Conservation (phyloP, 73 alveolate species). For the Uronychia setigera region DNA sequence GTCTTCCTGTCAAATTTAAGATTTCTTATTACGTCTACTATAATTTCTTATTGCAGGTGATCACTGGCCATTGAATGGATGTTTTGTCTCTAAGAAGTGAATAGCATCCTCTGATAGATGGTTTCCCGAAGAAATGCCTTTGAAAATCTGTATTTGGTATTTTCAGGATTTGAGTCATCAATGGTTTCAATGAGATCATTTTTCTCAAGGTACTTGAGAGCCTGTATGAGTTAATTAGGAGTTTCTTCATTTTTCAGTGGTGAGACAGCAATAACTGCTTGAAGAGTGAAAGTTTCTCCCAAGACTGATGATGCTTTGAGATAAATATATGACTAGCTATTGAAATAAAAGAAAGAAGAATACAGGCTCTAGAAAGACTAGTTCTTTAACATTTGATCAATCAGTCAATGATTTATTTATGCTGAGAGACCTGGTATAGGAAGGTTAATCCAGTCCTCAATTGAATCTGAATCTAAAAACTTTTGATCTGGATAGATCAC, state of each 20-base stretch:
- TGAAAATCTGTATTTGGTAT: constrained; percentile 44
- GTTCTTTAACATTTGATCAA: constrained; percentile 44
- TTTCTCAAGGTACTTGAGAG: constrained; percentile 38
- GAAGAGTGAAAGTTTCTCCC: constrained; percentile 59
- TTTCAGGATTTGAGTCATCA: constrained; percentile 60
- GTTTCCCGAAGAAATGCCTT: constrained; percentile 60
- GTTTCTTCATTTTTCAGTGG: constrained; percentile 56
- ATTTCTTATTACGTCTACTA: not conserved
- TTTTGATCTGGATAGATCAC: constrained; percentile 10
- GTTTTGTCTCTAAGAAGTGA: constrained; percentile 48
- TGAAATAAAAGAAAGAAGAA: not conserved
- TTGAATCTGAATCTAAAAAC: constrained; percentile 31
- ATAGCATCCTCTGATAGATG: constrained; percentile 53
- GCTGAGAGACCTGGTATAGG: constrained; percentile 47
- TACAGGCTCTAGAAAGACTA: no score
- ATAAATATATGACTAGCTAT: constrained; percentile 21
- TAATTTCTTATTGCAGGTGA: constrained; percentile 44
- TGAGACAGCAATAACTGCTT: constrained; percentile 22
- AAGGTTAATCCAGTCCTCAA: constrained; percentile 57
- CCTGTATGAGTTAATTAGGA: constrained; percentile 18
- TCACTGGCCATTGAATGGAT: constrained; percentile 44
- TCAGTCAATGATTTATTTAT: constrained; percentile 23
- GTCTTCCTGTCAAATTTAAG: constrained; percentile 8
- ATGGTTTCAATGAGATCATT: constrained; percentile 60
- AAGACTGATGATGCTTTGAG: constrained; percentile 61